A percentile compares a stretch with the other conserved stretches of the same genome.
These are phyloP conservation scores for Cinchona pubescens DNA, from an alignment of 257 asterid genomes.

Conservation along the genomic window DNA sequence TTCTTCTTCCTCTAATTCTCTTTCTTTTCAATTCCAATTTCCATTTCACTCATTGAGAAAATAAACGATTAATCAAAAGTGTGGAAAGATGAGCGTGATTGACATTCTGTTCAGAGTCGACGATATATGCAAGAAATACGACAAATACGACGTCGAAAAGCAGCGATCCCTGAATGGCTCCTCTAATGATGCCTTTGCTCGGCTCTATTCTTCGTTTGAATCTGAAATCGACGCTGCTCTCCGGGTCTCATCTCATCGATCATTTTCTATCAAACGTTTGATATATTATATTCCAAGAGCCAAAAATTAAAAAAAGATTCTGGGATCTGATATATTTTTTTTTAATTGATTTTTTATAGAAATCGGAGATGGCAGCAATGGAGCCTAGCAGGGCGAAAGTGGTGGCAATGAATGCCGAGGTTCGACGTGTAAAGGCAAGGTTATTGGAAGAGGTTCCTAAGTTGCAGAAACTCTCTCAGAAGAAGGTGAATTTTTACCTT, in stretches of 20 bases:
- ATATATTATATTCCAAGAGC: too few species aligned
- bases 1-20: constrained; percentile 14
- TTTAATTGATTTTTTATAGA: constrained; percentile 29
- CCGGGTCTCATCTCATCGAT: constrained; percentile 29
- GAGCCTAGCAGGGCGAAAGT: constrained; percentile 83
- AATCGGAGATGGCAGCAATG: constrained; percentile 53
- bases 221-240: constrained; percentile 63
- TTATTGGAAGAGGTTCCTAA: constrained; percentile 78
- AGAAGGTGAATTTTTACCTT: constrained; percentile 38
- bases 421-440: constrained; percentile 79
- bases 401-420: constrained; percentile 89
- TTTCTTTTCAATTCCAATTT: constrained; percentile 9
- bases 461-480: constrained; percentile 67
- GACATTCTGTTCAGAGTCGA: constrained; percentile 79
- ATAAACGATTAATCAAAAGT: not conserved
- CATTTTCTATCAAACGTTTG: not conserved
- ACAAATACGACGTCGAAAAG: constrained; percentile 76
- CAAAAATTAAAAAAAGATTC: too few species aligned
- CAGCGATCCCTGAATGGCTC: constrained; percentile 41
- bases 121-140: constrained; percentile 70
- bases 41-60: constrained; percentile 12
- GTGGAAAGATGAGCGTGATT: constrained; percentile 63
- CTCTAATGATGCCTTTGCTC: constrained; percentile 68
- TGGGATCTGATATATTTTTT: not conserved
- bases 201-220: constrained; percentile 62